Evolutionary conservation across 495 filamentous ascomycete genomes (phyloP).

Genomic region (Daldinia childiae): DNA sequence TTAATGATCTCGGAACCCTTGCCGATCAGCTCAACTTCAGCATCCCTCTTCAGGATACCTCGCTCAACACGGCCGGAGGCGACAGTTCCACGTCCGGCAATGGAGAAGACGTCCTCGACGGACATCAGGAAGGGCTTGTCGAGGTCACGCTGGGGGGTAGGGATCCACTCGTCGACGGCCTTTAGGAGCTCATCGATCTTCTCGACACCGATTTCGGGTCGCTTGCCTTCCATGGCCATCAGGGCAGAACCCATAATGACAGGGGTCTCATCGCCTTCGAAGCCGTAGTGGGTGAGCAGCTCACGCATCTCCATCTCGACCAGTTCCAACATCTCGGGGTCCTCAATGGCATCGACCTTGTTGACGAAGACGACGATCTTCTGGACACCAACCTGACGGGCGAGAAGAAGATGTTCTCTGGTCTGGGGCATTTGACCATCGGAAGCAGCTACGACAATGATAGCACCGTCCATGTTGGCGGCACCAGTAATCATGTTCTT

Average conservation of each 20-base stretch:
- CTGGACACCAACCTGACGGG: constrained; percentile 97
- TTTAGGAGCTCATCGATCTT: constrained; percentile 89
- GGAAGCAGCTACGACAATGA: constrained; percentile 97
- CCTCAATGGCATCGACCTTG: constrained; percentile 96
- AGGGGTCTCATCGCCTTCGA: constrained; percentile 97
- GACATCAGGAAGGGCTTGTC: constrained; percentile 99
- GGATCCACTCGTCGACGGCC: constrained; percentile 96
- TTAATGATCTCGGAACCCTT: constrained; percentile 80
- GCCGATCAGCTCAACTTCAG: constrained; percentile 92
- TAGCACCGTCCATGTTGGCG: constrained; percentile 96
- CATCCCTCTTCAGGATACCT: constrained; percentile 88
- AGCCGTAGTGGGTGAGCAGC: constrained; percentile 88
- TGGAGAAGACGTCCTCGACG: constrained; percentile 98
- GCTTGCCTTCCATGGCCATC: constrained; percentile 88
- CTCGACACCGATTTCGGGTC: constrained; percentile 83
- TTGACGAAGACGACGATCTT: constrained; percentile 99
- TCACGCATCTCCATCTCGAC: constrained; percentile 99
- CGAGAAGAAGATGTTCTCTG: constrained; percentile 95
- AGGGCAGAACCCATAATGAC: constrained; percentile 96
- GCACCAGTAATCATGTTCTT: constrained; percentile 99
- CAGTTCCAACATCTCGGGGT: constrained; percentile 99
- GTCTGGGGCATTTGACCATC: constrained; percentile 99
- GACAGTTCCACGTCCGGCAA: constrained; percentile 95
- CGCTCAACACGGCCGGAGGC: constrained; percentile 97
- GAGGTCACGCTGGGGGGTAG: constrained; percentile 85